Base-by-base conservation (phyloP, 1,139 yeast genomes). In the Taphrina pruni region DNA sequence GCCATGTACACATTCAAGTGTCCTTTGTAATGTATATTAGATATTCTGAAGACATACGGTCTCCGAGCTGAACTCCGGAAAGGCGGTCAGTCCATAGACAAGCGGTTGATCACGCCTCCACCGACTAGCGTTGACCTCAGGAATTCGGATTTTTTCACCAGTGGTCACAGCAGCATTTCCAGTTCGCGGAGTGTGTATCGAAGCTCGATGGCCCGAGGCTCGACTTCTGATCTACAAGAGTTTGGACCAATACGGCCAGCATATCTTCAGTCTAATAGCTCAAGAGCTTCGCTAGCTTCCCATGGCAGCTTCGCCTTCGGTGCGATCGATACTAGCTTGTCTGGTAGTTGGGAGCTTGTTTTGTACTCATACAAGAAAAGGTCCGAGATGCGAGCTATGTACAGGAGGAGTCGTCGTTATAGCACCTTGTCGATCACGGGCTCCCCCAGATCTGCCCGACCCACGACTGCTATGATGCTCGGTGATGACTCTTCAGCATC, bases 401-500 rank as follows among this genome's bases (percentile, higher is more conserved):
- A 54, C 35, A 54, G 36, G 12, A 17, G 58, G 21, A 54, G 58
- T 54, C 58, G 58, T 35, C 58, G 58, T 35, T 36, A 36, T 45
- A 54, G 58, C 35, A 54, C 21, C 12, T 7, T 54, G 21, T 54
- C 58, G n/a, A 36, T 36, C n/a, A 54, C 58, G 14, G 58, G 58
- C 17, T 54, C 58, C 1, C 11, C 35, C 14, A 54, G 35, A 38
- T 35, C 58, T 36, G 58, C 45, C 7, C 58, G 58, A 11, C 43
- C 58, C 14, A 36, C 58, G 35, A 54, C 58, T n/a, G 58, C 58
- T 8, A 38, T 54, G 41, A 54, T 54, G 58, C 58, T 54, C 43
- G 58, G 58, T 8, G 58, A 54, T 11, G 58, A 54, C 1, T 7
- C 26, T 7, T 36, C 58, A 14, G 11, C 58, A 11, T 12, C 58